A percentile compares a stretch with the other conserved stretches of the same genome.
phyloP scores from a whole-genome alignment of 345 rosid genomes.

The Nasturtium officinale region DNA sequence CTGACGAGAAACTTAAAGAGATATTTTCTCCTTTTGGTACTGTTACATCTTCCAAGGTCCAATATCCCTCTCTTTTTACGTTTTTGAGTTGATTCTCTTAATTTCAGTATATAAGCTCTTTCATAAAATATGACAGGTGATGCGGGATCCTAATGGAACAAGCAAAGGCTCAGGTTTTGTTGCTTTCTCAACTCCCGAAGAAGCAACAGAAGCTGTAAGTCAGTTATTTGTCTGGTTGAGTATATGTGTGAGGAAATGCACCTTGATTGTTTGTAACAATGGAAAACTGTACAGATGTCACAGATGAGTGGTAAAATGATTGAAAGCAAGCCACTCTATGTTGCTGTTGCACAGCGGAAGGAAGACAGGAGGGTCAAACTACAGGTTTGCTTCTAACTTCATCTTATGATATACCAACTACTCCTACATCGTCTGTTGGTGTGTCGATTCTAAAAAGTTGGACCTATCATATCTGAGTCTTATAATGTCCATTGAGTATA shows the following conservation, averaged over 20 bases:
- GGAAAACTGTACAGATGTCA: slow-evolving; percentile 28
- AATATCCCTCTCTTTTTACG: background rate
- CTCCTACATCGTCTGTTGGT: slow-evolving; percentile 1
- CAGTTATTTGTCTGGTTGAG: background rate
- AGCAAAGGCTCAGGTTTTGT: slow-evolving; percentile 89
- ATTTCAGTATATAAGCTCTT: background rate
- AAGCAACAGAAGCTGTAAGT: slow-evolving; percentile 90
- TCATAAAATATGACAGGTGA: slow-evolving; percentile 51
- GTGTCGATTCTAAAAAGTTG: background rate
- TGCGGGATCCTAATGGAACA: slow-evolving; percentile 81
- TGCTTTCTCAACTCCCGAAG: slow-evolving; percentile 80
- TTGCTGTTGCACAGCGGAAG: slow-evolving; percentile 45
- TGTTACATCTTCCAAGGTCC: slow-evolving; percentile 91
- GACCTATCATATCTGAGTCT: background rate
- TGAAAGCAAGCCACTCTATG: slow-evolving; percentile 47
- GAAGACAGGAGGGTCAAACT: slow-evolving; percentile 47
- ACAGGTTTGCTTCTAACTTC: slow-evolving; percentile 37
- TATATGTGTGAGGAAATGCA: background rate
- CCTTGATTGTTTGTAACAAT: slow-evolving; percentile 6
- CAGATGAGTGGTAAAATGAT: slow-evolving; percentile 46
- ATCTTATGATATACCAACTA: slow-evolving; percentile 15
- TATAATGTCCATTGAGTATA: background rate
- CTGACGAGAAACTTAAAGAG: slow-evolving; percentile 88
- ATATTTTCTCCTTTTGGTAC: slow-evolving; percentile 74
- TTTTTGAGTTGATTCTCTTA: slow-evolving; percentile 1